A percentile compares a stretch with the other conserved stretches of the same genome.
Conservation (phyloP, 495 filamentous ascomycete genomes). For the Acidomyces sp. region DNA sequence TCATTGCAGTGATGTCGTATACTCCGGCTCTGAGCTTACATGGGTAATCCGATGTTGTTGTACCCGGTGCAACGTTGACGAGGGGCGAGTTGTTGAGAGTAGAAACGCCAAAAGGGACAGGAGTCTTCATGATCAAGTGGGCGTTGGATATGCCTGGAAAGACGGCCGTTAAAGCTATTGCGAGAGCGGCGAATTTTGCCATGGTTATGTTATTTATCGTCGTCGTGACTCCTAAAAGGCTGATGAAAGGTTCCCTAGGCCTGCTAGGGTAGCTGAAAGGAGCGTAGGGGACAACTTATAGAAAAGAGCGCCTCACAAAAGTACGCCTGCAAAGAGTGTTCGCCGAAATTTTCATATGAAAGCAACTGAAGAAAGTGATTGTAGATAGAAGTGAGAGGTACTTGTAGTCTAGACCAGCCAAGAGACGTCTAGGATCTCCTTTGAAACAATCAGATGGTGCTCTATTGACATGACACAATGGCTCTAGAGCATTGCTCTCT, state of each 20-base stretch:
- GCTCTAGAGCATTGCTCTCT: too few species aligned
- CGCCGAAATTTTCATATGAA: not conserved
- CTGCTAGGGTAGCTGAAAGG: not conserved
- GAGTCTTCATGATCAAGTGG: conserved; percentile 62
- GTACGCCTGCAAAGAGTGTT: not conserved
- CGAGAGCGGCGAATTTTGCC: not conserved
- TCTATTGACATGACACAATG: not conserved
- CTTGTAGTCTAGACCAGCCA: not conserved
- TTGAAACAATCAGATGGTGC: not conserved
- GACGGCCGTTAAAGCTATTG: conserved; percentile 13
- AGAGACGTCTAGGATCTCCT: not conserved
- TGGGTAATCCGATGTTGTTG: conserved; percentile 48
- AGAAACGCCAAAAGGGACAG: conserved; percentile 47
- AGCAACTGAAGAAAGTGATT: not conserved
- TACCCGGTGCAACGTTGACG: conserved; percentile 31
- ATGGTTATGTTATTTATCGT: conserved; percentile 5
- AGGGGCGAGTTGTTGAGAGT: conserved; percentile 51
- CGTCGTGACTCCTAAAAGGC: not conserved
- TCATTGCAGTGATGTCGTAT: conserved; percentile 33
- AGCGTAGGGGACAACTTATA: not conserved
- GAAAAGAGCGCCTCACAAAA: not conserved
- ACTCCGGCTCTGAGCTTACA: conserved; percentile 48
- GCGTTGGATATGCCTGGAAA: conserved; percentile 36
- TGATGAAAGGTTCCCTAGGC: not conserved
- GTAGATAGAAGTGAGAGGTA: not conserved